Evolutionary conservation across 352 stramenopile species (phyloP), one percentile per base, ranked within the genome.

Genomic region (Globisporangium acanthophoron): DNA sequence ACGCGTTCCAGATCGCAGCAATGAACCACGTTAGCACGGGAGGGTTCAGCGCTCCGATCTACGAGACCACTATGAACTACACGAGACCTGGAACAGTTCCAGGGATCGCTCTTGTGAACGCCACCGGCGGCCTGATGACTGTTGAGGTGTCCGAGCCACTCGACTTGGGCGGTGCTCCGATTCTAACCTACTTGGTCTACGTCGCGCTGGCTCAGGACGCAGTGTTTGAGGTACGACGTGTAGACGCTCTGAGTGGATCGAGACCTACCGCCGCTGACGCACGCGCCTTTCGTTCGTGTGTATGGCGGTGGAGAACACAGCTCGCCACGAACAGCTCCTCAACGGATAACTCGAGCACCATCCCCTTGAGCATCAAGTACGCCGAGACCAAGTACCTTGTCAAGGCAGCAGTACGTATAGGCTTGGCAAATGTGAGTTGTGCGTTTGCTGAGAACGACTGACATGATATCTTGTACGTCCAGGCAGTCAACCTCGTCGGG

Each of bases 401-500:
- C n/a, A 68, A 62, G 45, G 62, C 66, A 11, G 60, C 78, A 69
- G 78, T 80, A 33, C 50, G 50, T 43, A n/a, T n/a, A n/a, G n/a
- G n/a, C n/a, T n/a, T n/a, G n/a, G n/a, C n/a, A n/a, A n/a, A n/a
- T n/a, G n/a, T n/a, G n/a, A n/a, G n/a, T n/a, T n/a, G n/a, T n/a
- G n/a, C n/a, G n/a, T n/a, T n/a, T n/a, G n/a, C n/a, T n/a, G n/a
- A n/a, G n/a, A n/a, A 18, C 24, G 5, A 21, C 5, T 39, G 20
- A 47, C n/a, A 18, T 31, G 3, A 5, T 1, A 16, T 43, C 18
- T 0, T 18, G 31, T 1, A 4, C 5, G 5, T 51, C 8, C 31
- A 80, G 71, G 70, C 67, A 18, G 61, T 79, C 37, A 88, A 86
- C 33, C 58, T 71, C 35, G 53, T 86, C 3, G 78, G 71, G 12